These are phyloP conservation scores for Mycena capillaripes DNA, from an alignment of 768 basidiomycete species.

Conservation along the genomic window DNA sequence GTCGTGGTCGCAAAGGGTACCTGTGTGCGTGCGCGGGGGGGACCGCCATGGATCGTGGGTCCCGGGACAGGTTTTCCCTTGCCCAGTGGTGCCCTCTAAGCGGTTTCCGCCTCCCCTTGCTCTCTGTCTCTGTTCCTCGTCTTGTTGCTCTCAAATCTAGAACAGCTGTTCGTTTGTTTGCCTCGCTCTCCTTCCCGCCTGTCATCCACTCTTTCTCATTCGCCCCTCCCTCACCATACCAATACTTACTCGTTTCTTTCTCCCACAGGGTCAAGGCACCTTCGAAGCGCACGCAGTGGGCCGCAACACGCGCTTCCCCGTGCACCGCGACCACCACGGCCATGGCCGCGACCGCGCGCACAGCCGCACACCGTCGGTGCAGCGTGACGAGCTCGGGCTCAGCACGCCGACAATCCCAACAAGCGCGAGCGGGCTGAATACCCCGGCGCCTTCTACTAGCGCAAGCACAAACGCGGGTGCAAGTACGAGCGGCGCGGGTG, in stretches of 20 bases:
- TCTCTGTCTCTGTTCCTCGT: not conserved
- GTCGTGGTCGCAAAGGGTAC: too few species aligned
- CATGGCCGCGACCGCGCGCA: constrained; percentile 63
- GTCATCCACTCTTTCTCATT: too few species aligned
- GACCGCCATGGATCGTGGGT: too few species aligned
- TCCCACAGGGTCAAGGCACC: constrained; percentile 60
- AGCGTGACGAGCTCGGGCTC: constrained; percentile 57
- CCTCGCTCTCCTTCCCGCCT: not conserved
- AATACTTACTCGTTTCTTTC: not conserved
- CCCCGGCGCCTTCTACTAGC: not conserved
- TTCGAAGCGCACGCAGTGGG: constrained; percentile 94
- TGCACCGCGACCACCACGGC: constrained; percentile 62
- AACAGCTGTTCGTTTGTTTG: too few species aligned
- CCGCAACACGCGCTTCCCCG: constrained; percentile 85
- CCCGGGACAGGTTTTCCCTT: too few species aligned
- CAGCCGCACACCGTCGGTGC: constrained; percentile 28
- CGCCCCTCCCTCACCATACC: not conserved
- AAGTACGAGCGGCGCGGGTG: not conserved
- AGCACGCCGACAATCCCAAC: constrained; percentile 56
- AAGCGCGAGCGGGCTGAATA: constrained; percentile 33
- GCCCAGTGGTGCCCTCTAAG: too few species aligned
- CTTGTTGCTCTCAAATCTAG: too few species aligned
- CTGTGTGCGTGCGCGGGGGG: too few species aligned
- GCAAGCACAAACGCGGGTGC: not conserved
- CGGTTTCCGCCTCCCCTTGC: too few species aligned